phyloP scores from a whole-genome alignment of 768 basidiomycete species.

The Mrakia frigida region DNA sequence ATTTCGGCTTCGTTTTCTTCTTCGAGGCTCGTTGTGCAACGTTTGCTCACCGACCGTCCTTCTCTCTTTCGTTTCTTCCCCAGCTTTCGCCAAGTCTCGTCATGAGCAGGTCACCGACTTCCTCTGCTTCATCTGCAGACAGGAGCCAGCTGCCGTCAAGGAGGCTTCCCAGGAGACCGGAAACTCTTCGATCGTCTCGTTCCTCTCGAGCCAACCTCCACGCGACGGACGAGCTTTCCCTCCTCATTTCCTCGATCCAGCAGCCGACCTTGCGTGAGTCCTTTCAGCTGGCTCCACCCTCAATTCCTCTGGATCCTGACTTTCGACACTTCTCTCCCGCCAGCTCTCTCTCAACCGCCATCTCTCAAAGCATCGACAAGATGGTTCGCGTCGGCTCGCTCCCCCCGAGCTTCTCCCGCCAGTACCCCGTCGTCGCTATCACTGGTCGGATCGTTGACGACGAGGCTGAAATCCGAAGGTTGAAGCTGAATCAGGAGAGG shows the following conservation, averaged over 20 bases:
- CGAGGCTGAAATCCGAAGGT: constrained; percentile 8
- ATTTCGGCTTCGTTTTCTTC: background rate
- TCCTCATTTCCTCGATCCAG: constrained; percentile 15
- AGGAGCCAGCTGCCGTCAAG: constrained; percentile 2
- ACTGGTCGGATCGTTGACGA: background rate
- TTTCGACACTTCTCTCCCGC: background rate
- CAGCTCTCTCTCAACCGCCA: background rate
- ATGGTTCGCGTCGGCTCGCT: background rate
- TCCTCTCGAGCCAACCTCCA: background rate
- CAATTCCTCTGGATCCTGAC: too few species aligned
- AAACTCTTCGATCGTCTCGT: background rate
- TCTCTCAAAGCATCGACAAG: background rate
- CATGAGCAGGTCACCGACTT: constrained; percentile 25
- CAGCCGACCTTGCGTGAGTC: constrained; percentile 17
- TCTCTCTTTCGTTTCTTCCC: background rate
- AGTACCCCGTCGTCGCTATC: background rate
- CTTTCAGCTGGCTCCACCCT: too few species aligned
- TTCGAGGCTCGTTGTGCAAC: too few species aligned
- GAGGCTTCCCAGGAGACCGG: background rate
- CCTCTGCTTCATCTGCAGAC: constrained; percentile 10
- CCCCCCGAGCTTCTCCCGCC: background rate
- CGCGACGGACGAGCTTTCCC: background rate
- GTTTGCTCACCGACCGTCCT: too few species aligned
- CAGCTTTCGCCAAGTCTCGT: constrained; percentile 13
- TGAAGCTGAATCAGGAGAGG: background rate